Conservation (phyloP, 805 yeast genomes). For the Starmerella vitae region DNA sequence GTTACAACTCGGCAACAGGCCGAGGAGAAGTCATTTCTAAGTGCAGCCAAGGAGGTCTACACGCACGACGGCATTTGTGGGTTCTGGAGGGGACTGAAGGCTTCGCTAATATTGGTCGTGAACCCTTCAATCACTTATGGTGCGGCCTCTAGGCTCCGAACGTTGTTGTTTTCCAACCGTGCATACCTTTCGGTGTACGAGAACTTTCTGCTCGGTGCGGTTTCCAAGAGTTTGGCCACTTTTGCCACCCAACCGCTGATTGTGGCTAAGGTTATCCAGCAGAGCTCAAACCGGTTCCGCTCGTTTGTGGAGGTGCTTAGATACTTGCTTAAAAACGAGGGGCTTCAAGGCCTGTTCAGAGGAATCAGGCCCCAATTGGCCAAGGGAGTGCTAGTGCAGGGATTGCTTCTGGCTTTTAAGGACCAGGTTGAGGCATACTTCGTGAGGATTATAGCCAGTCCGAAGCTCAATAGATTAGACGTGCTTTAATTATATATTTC, state of each 20-base stretch:
- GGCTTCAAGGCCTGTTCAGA: slow-evolving; percentile 53
- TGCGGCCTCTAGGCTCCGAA: slow-evolving; percentile 54
- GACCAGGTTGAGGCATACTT: slow-evolving; percentile 40
- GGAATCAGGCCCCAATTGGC: slow-evolving; percentile 68
- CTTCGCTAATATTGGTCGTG: slow-evolving; percentile 58
- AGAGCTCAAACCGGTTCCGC: slow-evolving; percentile 34
- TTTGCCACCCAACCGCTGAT: slow-evolving; percentile 71
- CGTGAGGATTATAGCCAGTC: no score
- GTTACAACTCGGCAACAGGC: slow-evolving; percentile 49
- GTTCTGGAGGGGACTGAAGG: slow-evolving; percentile 75
- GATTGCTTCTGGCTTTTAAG: slow-evolving; percentile 66
- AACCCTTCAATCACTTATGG: slow-evolving; percentile 85
- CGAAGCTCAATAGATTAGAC: no score
- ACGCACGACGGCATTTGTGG: slow-evolving; percentile 55
- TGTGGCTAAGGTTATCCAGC: slow-evolving; percentile 71
- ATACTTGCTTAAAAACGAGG: slow-evolving; percentile 52
- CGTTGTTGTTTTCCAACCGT: slow-evolving; percentile 33
- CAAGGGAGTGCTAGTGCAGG: slow-evolving; percentile 76
- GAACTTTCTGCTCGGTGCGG: slow-evolving; percentile 60
- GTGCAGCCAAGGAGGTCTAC: slow-evolving; percentile 39
- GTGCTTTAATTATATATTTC: not conserved
- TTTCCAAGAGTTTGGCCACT: slow-evolving; percentile 71
- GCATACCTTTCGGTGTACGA: slow-evolving; percentile 43
- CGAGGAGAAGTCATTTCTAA: slow-evolving; percentile 27
- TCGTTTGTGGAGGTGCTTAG: slow-evolving; percentile 50